A percentile compares a stretch with the other conserved stretches of the same genome.
Evolutionary conservation across 805 yeast species (phyloP).

Genomic region (Tetrapisispora taiwanensis): DNA sequence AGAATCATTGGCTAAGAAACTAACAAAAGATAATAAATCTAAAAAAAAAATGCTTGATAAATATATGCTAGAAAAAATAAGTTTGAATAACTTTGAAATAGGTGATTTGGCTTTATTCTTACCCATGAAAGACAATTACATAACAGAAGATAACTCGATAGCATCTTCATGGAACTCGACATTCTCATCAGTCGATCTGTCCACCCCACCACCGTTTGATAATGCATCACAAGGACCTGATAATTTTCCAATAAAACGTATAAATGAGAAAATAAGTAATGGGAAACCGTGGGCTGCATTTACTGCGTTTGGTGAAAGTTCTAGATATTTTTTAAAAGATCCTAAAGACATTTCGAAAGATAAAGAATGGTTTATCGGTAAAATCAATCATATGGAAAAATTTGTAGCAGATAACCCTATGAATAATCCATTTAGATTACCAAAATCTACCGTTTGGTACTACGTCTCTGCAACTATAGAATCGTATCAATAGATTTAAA

Average conservation of each 20-base stretch:
- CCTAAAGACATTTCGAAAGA: constrained; percentile 29
- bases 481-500: constrained; percentile 2
- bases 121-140: constrained; percentile 48
- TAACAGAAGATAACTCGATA: constrained; percentile 5
- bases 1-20: constrained; percentile 76
- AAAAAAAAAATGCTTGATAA: constrained; percentile 23
- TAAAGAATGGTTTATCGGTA: constrained; percentile 79
- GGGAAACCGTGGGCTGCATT: constrained; percentile 86
- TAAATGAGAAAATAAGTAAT: neutral
- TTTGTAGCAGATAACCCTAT: constrained; percentile 35
- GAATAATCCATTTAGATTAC: constrained; percentile 57
- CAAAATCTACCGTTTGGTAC: constrained; percentile 56
- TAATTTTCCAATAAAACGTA: neutral
- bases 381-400: constrained; percentile 49
- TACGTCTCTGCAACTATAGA: constrained; percentile 41
- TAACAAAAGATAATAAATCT: constrained; percentile 49
- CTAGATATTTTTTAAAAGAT: constrained; percentile 64
- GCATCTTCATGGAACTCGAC: constrained; percentile 25
- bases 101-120: constrained; percentile 79
- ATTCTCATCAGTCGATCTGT: constrained; percentile 27
- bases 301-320: constrained; percentile 64
- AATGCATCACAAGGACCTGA: constrained; percentile 4
- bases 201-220: constrained; percentile 26
- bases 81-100: constrained; percentile 54
- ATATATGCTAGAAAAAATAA: constrained; percentile 37